Base-by-base conservation (phyloP, 1,284 basidiomycete species). In the Fomitiporia mediterranea region DNA sequence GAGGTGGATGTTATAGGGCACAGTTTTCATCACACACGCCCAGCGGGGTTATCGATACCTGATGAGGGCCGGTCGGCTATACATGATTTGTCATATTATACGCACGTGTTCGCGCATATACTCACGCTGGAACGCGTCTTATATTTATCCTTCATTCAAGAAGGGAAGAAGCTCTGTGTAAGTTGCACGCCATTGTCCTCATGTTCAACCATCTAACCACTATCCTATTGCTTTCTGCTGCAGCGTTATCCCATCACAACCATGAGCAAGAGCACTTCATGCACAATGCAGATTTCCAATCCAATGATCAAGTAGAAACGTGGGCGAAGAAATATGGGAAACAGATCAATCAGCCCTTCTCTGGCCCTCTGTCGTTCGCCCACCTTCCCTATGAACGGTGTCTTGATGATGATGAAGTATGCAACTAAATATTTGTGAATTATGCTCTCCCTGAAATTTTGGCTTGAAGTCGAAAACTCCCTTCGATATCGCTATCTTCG, bases 401-500 rank as follows among this genome's bases (percentile, higher is more conserved):
- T 65, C 72, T 91, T 27, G 84, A 89, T 60, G 76, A 86, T 57
- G 25, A 17, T 19, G 47, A 47, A 23, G 38, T 54, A 23, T 4
- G 51, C 8, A 19, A 17, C 7, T 4, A 34, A 17, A 17, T 28
- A 8, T 2, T 11, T 21, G 1, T 19, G 5, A 19, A 3, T 34
- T 19, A 11, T 23, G n/a, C 7, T 35, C 13, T 32, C 6, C 21
- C 7, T 34, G 23, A 43, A 15, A 8, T 44, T 35, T 11, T 46
- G 15, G n/a, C 15, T 13, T 28, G 9, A 39, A 39, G 32, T 35
- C 27, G 27, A 49, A 40, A 37, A 66, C 65, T 4, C 57, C 67
- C 3, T 89, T 88, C 64, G 88, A 91, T 66, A 81, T 91, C 56
- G 89, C 87, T 1, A 68, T 93, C 40, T 70, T 92, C 6, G 91